phyloP scores from a whole-genome alignment of 345 rosid species.

The Geranium rotundifolium region DNA sequence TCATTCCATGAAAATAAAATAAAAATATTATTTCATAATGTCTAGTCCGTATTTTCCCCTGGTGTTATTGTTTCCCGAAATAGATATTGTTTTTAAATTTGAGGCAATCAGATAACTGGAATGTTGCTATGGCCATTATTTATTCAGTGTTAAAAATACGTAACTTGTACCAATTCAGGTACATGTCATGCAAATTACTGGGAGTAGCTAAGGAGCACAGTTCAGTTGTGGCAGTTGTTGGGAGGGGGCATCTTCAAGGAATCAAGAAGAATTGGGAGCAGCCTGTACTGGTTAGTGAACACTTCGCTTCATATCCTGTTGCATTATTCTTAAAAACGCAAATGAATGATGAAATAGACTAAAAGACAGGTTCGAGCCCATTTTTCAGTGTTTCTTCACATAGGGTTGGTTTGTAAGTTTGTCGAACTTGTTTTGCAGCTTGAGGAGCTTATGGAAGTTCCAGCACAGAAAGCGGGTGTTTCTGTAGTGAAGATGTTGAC shows the following conservation, averaged over 20 bases:
- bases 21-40: neutral
- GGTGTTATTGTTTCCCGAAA: too few relatives aligned
- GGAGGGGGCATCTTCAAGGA: slow-evolving; percentile 94
- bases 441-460: slow-evolving; percentile 61
- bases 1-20: neutral
- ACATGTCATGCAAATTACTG: slow-evolving; percentile 68
- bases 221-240: slow-evolving; percentile 89
- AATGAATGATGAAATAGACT: too few relatives aligned
- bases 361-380: too few relatives aligned
- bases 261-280: slow-evolving; percentile 84
- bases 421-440: slow-evolving; percentile 21
- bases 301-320: neutral
- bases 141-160: neutral
- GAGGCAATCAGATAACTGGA: too few relatives aligned
- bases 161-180: slow-evolving; percentile 35
- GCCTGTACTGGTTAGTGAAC: slow-evolving; percentile 45
- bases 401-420: neutral
- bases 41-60: neutral
- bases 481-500: slow-evolving; percentile 43
- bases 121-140: too few relatives aligned
- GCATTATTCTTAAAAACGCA: too few relatives aligned
- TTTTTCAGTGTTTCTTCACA: neutral
- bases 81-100: too few relatives aligned
- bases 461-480: slow-evolving; percentile 30
- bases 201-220: slow-evolving; percentile 60